Conservation (phyloP, 2,329 filamentous ascomycete species). For the Coniochaeta sp. region DNA sequence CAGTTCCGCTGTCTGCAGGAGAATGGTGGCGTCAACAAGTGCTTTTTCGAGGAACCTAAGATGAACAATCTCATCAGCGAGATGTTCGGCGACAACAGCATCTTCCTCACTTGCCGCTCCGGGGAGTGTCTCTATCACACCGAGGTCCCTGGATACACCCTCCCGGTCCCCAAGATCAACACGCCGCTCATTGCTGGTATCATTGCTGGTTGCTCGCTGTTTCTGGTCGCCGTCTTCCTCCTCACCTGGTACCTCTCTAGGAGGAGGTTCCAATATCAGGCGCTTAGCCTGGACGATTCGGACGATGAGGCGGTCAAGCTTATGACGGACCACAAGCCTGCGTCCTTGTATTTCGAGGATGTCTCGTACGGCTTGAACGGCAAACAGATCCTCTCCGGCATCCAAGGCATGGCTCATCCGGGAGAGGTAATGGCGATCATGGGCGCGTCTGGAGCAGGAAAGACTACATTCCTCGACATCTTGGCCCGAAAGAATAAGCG, state of each 20-base stretch:
- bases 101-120: slow-evolving; percentile 70
- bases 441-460: slow-evolving; percentile 94
- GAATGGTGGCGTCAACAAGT: slow-evolving; percentile 56
- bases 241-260: slow-evolving; percentile 82
- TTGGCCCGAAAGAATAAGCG: slow-evolving; percentile 95
- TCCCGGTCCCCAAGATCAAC: slow-evolving; percentile 90
- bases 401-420: slow-evolving; percentile 82
- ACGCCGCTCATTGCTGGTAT: slow-evolving; percentile 91
- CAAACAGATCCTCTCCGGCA: slow-evolving; percentile 71
- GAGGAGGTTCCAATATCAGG: slow-evolving; percentile 60
- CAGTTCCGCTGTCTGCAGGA: slow-evolving; percentile 67
- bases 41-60: slow-evolving; percentile 80
- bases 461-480: slow-evolving; percentile 95
- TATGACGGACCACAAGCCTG: slow-evolving; percentile 86
- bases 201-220: slow-evolving; percentile 78
- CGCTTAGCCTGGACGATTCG: slow-evolving; percentile 79
- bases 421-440: slow-evolving; percentile 97
- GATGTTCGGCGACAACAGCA: slow-evolving; percentile 88
- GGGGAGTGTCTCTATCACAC: slow-evolving; percentile 93
- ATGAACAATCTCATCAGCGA: slow-evolving; percentile 83
- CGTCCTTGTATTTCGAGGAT: slow-evolving; percentile 79
- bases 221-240: slow-evolving; percentile 80
- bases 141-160: slow-evolving; percentile 83
- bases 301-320: slow-evolving; percentile 83
- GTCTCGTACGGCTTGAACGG: slow-evolving; percentile 83